Percentiles rank a stretch among this genome's conserved stretches.
phyloP scores from a whole-genome alignment of 345 rosid species.

The Populus pruinosa region DNA sequence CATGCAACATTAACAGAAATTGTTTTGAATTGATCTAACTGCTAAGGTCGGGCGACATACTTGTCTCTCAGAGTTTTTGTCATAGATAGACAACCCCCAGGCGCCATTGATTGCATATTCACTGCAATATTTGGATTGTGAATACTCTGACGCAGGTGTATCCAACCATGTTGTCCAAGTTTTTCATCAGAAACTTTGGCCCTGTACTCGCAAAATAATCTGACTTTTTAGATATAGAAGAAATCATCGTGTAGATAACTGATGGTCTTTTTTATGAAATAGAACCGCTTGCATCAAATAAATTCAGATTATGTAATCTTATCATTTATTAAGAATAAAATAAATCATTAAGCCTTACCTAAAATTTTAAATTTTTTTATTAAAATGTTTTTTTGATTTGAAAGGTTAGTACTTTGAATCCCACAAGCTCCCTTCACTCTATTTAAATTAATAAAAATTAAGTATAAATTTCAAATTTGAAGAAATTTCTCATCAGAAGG shows the following conservation, averaged over 20 bases:
- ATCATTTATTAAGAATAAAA: too few species aligned
- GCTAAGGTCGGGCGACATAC: conserved; percentile 27
- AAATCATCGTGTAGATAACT: too few species aligned
- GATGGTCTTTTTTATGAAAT: background rate
- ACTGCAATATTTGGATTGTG: conserved; percentile 87
- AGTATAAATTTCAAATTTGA: background rate
- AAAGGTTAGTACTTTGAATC: too few species aligned
- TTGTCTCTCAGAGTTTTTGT: conserved; percentile 45
- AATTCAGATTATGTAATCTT: background rate
- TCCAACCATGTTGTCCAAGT: conserved; percentile 70
- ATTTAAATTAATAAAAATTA: too few species aligned
- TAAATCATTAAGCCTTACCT: too few species aligned
- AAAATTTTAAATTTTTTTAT: too few species aligned
- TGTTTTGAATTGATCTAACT: background rate
- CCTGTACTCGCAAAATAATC: conserved; percentile 32
- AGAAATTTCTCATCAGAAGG: background rate
- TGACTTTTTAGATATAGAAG: background rate
- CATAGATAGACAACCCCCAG: conserved; percentile 66
- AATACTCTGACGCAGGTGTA: conserved; percentile 83
- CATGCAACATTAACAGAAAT: background rate
- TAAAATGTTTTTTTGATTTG: too few species aligned
- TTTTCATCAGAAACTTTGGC: conserved; percentile 55
- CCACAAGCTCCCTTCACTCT: too few species aligned
- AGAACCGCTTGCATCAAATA: background rate
- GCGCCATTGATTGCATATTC: conserved; percentile 65